A percentile compares a stretch with the other conserved stretches of the same genome.
phyloP scores from a whole-genome alignment of 2,329 filamentous ascomycete genomes.

The Apiospora sp. region DNA sequence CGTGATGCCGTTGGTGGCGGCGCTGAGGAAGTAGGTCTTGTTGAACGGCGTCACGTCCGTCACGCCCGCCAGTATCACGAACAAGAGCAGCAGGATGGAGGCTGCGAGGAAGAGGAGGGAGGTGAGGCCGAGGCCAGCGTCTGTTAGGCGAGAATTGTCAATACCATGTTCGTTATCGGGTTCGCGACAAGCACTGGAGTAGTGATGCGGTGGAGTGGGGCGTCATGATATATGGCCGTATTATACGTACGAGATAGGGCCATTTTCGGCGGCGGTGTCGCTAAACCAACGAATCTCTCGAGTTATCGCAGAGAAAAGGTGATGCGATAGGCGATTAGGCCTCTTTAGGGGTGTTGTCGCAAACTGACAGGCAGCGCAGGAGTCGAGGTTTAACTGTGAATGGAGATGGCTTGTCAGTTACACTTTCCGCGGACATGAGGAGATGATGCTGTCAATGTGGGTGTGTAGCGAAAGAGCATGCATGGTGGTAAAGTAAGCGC shows the following conservation, averaged over 20 bases:
- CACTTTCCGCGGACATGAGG: slow-evolving; percentile 1
- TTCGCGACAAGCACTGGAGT: not conserved
- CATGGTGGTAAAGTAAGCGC: not conserved
- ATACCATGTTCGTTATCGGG: not conserved
- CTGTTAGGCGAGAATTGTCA: slow-evolving; percentile 5
- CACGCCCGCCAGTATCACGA: slow-evolving; percentile 65
- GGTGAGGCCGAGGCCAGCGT: slow-evolving; percentile 11
- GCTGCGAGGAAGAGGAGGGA: slow-evolving; percentile 53
- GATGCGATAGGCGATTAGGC: not conserved
- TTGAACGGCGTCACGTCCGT: slow-evolving; percentile 65
- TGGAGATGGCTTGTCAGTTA: not conserved
- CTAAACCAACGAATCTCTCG: not conserved
- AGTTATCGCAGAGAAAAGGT: not conserved
- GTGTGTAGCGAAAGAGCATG: slow-evolving; percentile 2
- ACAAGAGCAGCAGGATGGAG: slow-evolving; percentile 63
- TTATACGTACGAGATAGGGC: slow-evolving; percentile 4
- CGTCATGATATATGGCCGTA: not conserved
- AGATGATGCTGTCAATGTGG: not conserved
- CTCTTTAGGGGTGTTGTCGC: not conserved
- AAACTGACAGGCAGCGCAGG: not conserved
- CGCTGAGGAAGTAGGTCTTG: slow-evolving; percentile 85
- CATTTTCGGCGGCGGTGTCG: not conserved
- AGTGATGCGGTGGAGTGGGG: not conserved
- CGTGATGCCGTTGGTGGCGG: slow-evolving; percentile 76
- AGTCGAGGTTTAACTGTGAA: not conserved